Conservation (phyloP, 208 protist genomes). For the Crithidia sp. region DNA sequence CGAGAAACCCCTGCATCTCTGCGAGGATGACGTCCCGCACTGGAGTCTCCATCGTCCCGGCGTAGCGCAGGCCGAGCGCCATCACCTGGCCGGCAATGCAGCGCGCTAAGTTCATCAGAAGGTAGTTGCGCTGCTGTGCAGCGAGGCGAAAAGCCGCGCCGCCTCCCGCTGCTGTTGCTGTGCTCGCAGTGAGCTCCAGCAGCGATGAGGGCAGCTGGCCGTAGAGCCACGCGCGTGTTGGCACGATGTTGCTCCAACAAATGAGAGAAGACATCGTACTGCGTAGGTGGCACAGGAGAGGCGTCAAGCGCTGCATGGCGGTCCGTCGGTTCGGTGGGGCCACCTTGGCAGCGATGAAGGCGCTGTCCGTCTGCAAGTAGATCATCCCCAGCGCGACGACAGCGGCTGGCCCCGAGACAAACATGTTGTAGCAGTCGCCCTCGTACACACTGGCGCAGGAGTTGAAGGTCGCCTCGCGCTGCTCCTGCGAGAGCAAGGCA, state of each 20-base stretch:
- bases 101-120: constrained; percentile 82
- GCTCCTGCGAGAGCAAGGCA: constrained; percentile 50
- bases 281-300: constrained; percentile 77
- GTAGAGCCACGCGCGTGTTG: constrained; percentile 57
- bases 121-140: constrained; percentile 69
- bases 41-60: constrained; percentile 72
- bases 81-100: constrained; percentile 73
- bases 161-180: neutral
- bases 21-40: constrained; percentile 55
- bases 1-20: constrained; percentile 78
- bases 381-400: constrained; percentile 79
- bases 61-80: constrained; percentile 82
- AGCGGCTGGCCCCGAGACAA: constrained; percentile 67
- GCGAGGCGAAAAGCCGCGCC: constrained; percentile 24
- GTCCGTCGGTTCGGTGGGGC: constrained; percentile 53
- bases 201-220: constrained; percentile 52
- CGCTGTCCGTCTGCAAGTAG: constrained; percentile 71
- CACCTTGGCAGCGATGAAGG: constrained; percentile 52
- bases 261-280: constrained; percentile 75
- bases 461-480: constrained; percentile 44
- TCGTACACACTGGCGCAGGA: constrained; percentile 79
- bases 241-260: constrained; percentile 60
- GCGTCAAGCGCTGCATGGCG: constrained; percentile 73
- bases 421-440: constrained; percentile 79
- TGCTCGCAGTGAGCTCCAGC: constrained; percentile 25